Percentiles rank a stretch among this genome's conserved stretches.
Conservation (phyloP, 169 alveolate genomes). For the Eimeria tenella region DNA sequence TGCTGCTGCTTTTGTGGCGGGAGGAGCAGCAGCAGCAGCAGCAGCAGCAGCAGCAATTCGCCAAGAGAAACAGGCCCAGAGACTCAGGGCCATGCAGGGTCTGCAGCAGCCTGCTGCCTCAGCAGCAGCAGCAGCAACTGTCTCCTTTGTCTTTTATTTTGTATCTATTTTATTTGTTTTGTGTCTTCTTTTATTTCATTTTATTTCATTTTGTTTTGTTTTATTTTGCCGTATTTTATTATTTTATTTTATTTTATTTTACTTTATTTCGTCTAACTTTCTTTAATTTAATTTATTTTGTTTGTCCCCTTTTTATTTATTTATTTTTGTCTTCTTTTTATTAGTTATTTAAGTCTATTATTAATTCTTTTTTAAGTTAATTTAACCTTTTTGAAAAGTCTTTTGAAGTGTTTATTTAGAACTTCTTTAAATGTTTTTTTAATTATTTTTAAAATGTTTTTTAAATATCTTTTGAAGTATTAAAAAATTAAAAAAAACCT, state of each 20-base stretch:
- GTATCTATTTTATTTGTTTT: not conserved
- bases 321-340: not conserved
- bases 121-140: not conserved
- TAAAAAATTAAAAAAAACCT: no score
- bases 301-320: not conserved
- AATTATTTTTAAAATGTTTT: no score
- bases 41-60: constrained; percentile 86
- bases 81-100: not conserved
- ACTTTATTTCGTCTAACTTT: not conserved
- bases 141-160: not conserved
- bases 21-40: constrained; percentile 93
- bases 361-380: not conserved
- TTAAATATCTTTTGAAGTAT: no score
- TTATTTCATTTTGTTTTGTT: not conserved
- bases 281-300: not conserved
- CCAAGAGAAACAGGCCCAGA: constrained; percentile 2
- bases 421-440: no score
- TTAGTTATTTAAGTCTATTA: not conserved
- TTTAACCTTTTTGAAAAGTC: no score
- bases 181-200: not conserved
- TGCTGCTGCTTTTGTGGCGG: constrained; percentile 90
- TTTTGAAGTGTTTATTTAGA: no score
- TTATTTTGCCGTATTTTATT: not conserved
- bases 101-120: no score
- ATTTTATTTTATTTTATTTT: not conserved